Evolutionary conservation across 352 stramenopile genomes (phyloP).

Genomic region (Phytophthora nicotianae): DNA sequence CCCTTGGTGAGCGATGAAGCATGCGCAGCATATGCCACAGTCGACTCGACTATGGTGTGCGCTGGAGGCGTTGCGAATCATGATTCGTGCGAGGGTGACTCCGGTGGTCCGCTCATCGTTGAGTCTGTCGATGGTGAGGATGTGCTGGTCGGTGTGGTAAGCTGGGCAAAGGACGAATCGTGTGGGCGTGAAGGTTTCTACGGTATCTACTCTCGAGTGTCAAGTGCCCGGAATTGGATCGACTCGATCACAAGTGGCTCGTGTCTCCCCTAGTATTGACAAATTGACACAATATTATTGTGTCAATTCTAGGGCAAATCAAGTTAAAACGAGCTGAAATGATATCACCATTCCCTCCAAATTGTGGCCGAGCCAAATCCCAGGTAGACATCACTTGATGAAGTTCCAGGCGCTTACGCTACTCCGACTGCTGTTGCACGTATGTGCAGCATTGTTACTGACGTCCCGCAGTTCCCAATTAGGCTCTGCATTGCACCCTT

Average conservation of each 20-base stretch:
- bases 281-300: too few relatives aligned
- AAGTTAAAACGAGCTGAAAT: neutral
- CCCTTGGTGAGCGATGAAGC: constrained; percentile 34
- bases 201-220: constrained; percentile 59
- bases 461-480: constrained; percentile 54
- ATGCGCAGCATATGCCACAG: constrained; percentile 28
- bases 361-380: too few relatives aligned
- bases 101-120: constrained; percentile 50
- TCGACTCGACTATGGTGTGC: constrained; percentile 55
- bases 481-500: constrained; percentile 56
- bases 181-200: constrained; percentile 50
- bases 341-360: neutral
- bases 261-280: constrained; percentile 7
- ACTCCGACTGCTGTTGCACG: constrained; percentile 49
- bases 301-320: neutral
- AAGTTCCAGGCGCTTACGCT: constrained; percentile 12
- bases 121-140: constrained; percentile 22
- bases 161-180: constrained; percentile 44
- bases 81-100: constrained; percentile 59
- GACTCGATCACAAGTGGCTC: constrained; percentile 15
- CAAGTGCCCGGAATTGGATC: constrained; percentile 46
- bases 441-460: constrained; percentile 47
- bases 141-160: constrained; percentile 48
- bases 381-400: constrained; percentile 3
- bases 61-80: constrained; percentile 38